Conservation (phyloP, 2,329 filamentous ascomycete genomes). For the Colletotrichum lini region DNA sequence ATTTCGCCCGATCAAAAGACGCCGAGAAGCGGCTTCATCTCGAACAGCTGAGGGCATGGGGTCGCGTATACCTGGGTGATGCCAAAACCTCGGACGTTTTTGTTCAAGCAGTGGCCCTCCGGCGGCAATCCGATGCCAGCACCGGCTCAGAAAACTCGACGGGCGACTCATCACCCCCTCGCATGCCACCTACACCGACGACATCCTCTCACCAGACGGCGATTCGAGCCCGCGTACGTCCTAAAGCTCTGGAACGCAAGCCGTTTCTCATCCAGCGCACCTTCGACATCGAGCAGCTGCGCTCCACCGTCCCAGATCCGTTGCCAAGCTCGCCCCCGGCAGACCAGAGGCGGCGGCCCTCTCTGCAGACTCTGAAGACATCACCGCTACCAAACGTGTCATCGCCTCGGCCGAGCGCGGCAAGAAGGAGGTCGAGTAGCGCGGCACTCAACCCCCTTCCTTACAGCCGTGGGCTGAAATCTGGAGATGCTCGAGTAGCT, state of each 20-base stretch:
- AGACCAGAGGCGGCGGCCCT: conserved; percentile 24
- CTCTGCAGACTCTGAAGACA: conserved; percentile 34
- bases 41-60: conserved; percentile 58
- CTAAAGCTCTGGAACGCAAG: conserved; percentile 56
- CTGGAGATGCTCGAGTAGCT: conserved; percentile 38
- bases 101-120: conserved; percentile 59
- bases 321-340: conserved; percentile 37
- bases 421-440: conserved; percentile 46
- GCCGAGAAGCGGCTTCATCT: conserved; percentile 41
- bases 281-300: conserved; percentile 65
- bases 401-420: conserved; percentile 33
- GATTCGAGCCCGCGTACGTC: conserved; percentile 61
- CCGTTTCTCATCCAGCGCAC: conserved; percentile 65
- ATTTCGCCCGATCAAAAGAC: conserved; percentile 26
- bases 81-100: conserved; percentile 60
- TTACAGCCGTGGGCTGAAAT: conserved; percentile 39
- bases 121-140: conserved; percentile 50
- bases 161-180: conserved; percentile 20
- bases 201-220: conserved; percentile 46
- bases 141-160: conserved; percentile 36
- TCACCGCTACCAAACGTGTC: conserved; percentile 19
- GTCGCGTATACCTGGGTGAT: conserved; percentile 58
- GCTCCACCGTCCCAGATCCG: conserved; percentile 60
- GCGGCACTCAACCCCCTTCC: conserved; percentile 44
- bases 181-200: conserved; percentile 18